Conservation (phyloP, 73 alveolate species). For the Paramecium sexaurelia region DNA sequence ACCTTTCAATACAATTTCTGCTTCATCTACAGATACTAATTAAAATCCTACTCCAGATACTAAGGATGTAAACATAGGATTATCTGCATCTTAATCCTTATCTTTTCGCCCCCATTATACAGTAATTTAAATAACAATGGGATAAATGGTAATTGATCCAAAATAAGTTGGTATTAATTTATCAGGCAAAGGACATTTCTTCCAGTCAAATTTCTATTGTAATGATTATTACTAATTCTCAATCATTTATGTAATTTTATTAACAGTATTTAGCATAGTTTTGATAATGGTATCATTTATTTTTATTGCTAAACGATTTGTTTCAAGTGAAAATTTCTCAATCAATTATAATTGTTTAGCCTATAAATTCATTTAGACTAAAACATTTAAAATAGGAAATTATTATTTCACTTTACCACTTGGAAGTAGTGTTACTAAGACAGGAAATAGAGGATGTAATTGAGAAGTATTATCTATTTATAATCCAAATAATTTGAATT, state of each 20-base stretch:
- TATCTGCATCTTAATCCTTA: constrained; percentile 5
- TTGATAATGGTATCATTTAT: not conserved
- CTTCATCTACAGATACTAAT: constrained; percentile 83
- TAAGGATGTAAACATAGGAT: constrained; percentile 51
- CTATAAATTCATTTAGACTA: not conserved
- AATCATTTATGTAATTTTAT: not conserved
- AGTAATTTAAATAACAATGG: constrained; percentile 23
- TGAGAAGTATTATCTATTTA: not conserved
- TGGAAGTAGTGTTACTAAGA: not conserved
- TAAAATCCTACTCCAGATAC: constrained; percentile 79
- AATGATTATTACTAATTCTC: not conserved
- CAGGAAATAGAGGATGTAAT: constrained; percentile 32
- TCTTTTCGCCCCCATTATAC: not conserved
- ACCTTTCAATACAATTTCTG: constrained; percentile 79
- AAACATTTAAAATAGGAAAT: not conserved
- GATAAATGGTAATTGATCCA: constrained; percentile 29
- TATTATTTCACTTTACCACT: not conserved
- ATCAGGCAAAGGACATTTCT: constrained; percentile 50
- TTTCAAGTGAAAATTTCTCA: constrained; percentile 7
- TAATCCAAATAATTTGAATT: not conserved
- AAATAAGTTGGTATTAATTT: constrained; percentile 50
- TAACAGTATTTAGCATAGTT: not conserved
- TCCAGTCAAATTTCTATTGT: constrained; percentile 41
- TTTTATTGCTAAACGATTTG: not conserved
- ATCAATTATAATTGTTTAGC: not conserved